Conservation (phyloP, 1,284 basidiomycete genomes). For the Ceratobasidium sp. region DNA sequence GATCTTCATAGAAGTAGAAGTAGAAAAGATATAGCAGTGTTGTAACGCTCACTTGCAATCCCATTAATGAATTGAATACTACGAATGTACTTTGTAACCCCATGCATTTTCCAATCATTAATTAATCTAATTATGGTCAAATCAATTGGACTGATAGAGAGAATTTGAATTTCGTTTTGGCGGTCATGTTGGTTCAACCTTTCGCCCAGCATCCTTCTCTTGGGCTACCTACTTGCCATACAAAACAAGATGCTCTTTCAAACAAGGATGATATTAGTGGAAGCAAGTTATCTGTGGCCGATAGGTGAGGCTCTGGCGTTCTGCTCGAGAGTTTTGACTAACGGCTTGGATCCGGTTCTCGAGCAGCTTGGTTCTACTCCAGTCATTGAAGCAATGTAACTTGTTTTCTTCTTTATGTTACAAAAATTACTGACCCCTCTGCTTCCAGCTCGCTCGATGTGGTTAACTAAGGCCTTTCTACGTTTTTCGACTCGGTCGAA, state of each 20-base stretch:
- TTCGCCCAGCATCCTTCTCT: conserved; percentile 15
- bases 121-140: too few relatives aligned
- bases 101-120: too few relatives aligned
- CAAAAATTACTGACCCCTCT: background rate
- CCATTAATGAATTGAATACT: too few relatives aligned
- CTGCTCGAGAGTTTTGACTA: conserved; percentile 4
- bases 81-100: too few relatives aligned
- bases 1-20: background rate
- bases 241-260: conserved; percentile 30
- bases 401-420: background rate
- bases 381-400: conserved; percentile 41
- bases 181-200: conserved; percentile 18
- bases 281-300: conserved; percentile 36
- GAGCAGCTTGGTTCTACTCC: conserved; percentile 33
- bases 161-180: conserved; percentile 4
- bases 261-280: conserved; percentile 20
- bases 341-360: background rate
- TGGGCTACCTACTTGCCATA: conserved; percentile 9
- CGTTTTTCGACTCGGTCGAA: conserved; percentile 36
- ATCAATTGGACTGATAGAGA: background rate
- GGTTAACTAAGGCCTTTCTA: conserved; percentile 39
- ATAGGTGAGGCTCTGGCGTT: conserved; percentile 13
- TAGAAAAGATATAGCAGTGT: background rate
- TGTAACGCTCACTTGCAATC: too few relatives aligned
- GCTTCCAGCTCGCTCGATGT: conserved; percentile 21